Conservation (phyloP, 257 asterid genomes). For the Solanum appendiculatum region DNA sequence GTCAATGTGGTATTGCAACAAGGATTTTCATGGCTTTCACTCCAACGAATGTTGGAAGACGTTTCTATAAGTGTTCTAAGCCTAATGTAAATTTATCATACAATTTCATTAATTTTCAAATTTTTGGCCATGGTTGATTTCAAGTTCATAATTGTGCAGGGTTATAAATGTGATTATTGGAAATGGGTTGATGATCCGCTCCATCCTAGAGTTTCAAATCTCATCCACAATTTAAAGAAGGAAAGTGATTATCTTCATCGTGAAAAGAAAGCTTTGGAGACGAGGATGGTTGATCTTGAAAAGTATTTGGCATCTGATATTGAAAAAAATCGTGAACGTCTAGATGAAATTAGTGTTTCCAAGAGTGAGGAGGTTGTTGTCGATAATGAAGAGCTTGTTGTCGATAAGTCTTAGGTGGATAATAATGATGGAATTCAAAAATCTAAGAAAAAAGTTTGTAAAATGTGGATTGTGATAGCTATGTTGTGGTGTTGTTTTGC, state of each 20-base stretch:
- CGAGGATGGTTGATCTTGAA: neutral
- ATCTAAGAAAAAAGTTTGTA: no score
- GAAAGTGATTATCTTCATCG: neutral
- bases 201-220: neutral
- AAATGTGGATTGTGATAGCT: no score
- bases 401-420: no score
- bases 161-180: neutral
- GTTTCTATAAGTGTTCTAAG: no score
- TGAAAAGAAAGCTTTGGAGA: neutral
- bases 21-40: neutral
- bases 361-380: no score
- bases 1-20: neutral
- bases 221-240: neutral
- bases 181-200: neutral
- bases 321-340: neutral
- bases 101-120: neutral
- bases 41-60: no score
- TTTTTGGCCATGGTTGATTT: neutral
- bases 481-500: no score
- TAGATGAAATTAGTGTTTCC: neutral
- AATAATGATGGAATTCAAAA: no score
- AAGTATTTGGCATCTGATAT: neutral
- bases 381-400: neutral
- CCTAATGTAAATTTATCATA: neutral
- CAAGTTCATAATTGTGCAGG: neutral